Evolutionary conservation across 768 basidiomycete species (phyloP).

Genomic region (Lentinus tigrinus): DNA sequence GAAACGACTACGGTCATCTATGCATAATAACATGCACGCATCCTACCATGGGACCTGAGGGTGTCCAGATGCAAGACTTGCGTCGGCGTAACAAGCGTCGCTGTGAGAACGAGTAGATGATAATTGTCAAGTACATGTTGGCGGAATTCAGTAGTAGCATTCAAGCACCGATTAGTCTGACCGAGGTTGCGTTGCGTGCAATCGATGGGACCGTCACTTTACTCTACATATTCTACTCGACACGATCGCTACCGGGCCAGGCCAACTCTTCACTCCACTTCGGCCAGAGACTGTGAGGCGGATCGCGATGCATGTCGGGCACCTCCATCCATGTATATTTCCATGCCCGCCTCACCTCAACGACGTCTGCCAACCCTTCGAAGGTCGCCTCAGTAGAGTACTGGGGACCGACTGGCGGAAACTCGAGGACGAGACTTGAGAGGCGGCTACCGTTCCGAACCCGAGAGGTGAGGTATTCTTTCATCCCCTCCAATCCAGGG

Average conservation of each 20-base stretch:
- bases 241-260: background rate
- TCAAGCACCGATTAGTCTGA: too few species aligned
- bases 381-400: background rate
- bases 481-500: background rate
- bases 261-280: background rate
- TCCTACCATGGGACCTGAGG: too few species aligned
- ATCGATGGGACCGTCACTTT: too few species aligned
- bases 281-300: background rate
- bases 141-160: too few species aligned
- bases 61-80: too few species aligned
- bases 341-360: background rate
- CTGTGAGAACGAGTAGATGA: too few species aligned
- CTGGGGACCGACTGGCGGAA: background rate
- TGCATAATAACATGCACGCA: background rate
- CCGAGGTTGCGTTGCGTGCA: too few species aligned
- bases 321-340: background rate
- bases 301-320: background rate
- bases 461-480: background rate
- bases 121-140: too few species aligned
- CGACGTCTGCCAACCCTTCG: background rate
- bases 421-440: background rate
- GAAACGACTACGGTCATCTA: constrained; percentile 15
- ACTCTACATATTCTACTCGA: too few species aligned
- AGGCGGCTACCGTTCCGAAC: background rate
- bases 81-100: too few species aligned